These are phyloP conservation scores for Arxiozyma bovina DNA, from an alignment of 1,139 yeast species.

Conservation along the genomic window DNA sequence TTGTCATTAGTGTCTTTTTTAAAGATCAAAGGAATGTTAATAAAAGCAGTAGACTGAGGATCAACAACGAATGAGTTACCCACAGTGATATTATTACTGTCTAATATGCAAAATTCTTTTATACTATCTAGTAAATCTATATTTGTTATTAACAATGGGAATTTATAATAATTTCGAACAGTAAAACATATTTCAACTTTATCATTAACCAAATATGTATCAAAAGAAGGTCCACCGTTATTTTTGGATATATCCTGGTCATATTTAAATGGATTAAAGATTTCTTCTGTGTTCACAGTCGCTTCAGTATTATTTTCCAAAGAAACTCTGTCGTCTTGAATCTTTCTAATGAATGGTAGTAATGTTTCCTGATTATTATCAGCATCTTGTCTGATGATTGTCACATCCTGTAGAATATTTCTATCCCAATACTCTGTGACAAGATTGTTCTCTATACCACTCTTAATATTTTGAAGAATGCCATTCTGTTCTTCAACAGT, in stretches of 20 bases:
- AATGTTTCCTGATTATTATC: conserved; percentile 6
- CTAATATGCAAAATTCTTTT: conserved; percentile 27
- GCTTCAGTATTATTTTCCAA: neutral
- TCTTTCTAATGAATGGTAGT: neutral
- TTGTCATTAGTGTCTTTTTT: conserved; percentile 34
- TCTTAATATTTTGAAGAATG: conserved; percentile 22
- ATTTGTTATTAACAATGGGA: conserved; percentile 56
- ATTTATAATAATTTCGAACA: conserved; percentile 74
- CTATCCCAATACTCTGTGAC: conserved; percentile 59
- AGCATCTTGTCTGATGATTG: conserved; percentile 27
- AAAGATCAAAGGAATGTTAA: conserved; percentile 41
- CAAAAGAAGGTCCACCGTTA: neutral
- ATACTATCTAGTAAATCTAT: conserved; percentile 37
- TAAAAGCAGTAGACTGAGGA: conserved; percentile 35
- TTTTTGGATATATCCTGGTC: neutral
- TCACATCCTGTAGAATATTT: conserved; percentile 47
- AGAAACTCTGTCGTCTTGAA: neutral
- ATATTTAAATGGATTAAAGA: conserved; percentile 28
- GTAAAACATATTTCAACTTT: conserved; percentile 44
- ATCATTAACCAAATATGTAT: conserved; percentile 45
- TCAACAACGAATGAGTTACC: conserved; percentile 32
- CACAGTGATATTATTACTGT: conserved; percentile 10
- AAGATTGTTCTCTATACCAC: conserved; percentile 17
- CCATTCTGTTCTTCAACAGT: conserved; percentile 41
- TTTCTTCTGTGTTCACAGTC: conserved; percentile 10